Conservation (phyloP, 2,329 filamentous ascomycete genomes). For the Talaromyces sp. region DNA sequence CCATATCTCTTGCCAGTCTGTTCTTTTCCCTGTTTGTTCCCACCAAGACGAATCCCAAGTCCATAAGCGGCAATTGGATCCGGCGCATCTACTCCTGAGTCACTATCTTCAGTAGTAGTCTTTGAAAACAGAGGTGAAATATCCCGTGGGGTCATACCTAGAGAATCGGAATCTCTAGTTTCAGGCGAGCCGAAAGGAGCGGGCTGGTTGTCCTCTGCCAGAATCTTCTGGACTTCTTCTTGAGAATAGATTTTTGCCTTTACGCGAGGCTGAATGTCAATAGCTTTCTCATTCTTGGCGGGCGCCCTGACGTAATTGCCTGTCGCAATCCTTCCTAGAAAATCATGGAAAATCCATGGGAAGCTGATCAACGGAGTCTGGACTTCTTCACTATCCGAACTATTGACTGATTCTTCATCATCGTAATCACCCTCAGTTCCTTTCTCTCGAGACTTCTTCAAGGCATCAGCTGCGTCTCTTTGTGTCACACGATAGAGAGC, state of each 20-base stretch:
- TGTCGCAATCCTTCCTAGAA: conserved; percentile 70
- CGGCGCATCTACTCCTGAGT: not conserved
- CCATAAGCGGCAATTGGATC: too few species aligned
- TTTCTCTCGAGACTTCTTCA: not conserved
- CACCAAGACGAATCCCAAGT: too few species aligned
- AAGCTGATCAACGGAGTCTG: conserved; percentile 85
- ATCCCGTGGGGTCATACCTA: not conserved
- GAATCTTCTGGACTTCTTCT: not conserved
- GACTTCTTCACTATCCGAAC: conserved; percentile 16
- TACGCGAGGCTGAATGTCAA: not conserved
- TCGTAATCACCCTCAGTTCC: conserved; percentile 1
- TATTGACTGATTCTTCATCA: conserved; percentile 14
- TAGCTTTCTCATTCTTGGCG: not conserved
- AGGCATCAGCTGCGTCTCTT: conserved; percentile 58
- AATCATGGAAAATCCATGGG: conserved; percentile 82
- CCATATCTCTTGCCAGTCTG: not conserved
- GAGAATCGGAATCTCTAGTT: not conserved
- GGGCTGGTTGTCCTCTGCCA: not conserved
- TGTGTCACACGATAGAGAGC: conserved; percentile 88
- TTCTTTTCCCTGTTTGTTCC: not conserved
- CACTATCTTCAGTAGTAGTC: not conserved
- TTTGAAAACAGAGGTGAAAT: not conserved
- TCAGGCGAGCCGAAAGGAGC: too few species aligned
- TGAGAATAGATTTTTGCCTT: conserved; percentile 4
- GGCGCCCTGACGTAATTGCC: conserved; percentile 31